Percentiles rank a stretch among this genome's conserved stretches.
Conservation (phyloP, 495 filamentous ascomycete genomes). For the Lasiosphaeriaceae sp. region DNA sequence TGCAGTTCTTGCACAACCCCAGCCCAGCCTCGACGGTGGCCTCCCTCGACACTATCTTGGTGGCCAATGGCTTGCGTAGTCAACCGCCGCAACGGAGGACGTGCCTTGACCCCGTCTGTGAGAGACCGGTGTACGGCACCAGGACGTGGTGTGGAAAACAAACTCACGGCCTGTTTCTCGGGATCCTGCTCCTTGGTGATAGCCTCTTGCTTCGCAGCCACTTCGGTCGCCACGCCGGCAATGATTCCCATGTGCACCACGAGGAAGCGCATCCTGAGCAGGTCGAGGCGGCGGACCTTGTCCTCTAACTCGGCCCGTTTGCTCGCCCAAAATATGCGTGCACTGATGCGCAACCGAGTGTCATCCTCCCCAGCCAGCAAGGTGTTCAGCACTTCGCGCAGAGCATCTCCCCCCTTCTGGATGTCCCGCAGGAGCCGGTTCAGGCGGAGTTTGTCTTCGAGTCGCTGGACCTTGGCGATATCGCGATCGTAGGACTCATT, state of each 20-base stretch:
- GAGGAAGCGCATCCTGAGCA: slow-evolving; percentile 55
- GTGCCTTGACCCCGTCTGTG: slow-evolving; percentile 38
- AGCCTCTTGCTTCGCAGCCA: slow-evolving; percentile 30
- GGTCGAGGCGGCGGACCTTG: slow-evolving; percentile 55
- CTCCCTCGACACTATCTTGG: slow-evolving; percentile 32
- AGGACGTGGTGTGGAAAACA: slow-evolving; percentile 4
- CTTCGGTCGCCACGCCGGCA: slow-evolving; percentile 35
- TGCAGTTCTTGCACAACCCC: slow-evolving; percentile 52
- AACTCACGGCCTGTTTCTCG: slow-evolving; percentile 18
- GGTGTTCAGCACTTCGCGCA: slow-evolving; percentile 44
- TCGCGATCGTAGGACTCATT: slow-evolving; percentile 54
- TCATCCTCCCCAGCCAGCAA: slow-evolving; percentile 41
- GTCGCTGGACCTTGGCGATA: slow-evolving; percentile 42
- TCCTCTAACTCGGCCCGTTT: slow-evolving; percentile 44
- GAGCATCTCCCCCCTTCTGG: slow-evolving; percentile 51
- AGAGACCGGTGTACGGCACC: slow-evolving; percentile 27
- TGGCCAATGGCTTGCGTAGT: slow-evolving; percentile 43
- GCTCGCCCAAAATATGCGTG: slow-evolving; percentile 47
- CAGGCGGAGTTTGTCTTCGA: slow-evolving; percentile 52
- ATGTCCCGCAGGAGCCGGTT: slow-evolving; percentile 48
- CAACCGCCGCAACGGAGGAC: slow-evolving; percentile 38
- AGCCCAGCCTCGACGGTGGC: slow-evolving; percentile 45
- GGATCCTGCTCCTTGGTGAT: slow-evolving; percentile 25
- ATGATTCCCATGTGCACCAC: slow-evolving; percentile 53
- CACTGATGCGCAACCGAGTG: slow-evolving; percentile 40